Evolutionary conservation across 495 filamentous ascomycete genomes (phyloP).

Genomic region (Penicillium simplicissimum): DNA sequence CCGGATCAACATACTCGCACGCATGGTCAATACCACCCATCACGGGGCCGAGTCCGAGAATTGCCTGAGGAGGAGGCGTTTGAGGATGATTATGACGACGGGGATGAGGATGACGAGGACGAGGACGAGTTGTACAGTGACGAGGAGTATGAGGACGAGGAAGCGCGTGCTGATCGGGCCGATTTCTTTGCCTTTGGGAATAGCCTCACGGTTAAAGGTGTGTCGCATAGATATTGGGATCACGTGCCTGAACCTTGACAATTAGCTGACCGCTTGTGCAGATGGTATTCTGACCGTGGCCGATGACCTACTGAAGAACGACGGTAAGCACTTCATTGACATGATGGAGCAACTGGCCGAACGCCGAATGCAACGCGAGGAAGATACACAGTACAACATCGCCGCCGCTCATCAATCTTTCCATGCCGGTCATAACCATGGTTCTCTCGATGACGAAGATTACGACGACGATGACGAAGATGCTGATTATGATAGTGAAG

Average conservation of each 20-base stretch:
- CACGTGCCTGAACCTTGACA: conserved; percentile 22
- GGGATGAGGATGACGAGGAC: conserved; percentile 49
- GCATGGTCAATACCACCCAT: conserved; percentile 52
- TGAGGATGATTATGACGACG: conserved; percentile 54
- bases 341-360: conserved; percentile 99
- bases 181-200: conserved; percentile 98
- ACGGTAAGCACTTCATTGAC: conserved; percentile 99
- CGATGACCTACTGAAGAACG: conserved; percentile 97
- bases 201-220: conserved; percentile 95
- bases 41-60: conserved; percentile 58
- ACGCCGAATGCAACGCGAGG: conserved; percentile 93
- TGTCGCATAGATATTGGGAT: conserved; percentile 25
- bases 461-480: conserved; percentile 78
- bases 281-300: conserved; percentile 98
- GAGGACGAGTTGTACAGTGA: conserved; percentile 56
- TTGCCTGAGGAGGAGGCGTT: conserved; percentile 65
- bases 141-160: conserved; percentile 54
- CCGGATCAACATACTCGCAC: conserved; percentile 46
- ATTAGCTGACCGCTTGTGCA: conserved; percentile 48
- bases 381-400: conserved; percentile 75
- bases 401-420: conserved; percentile 59
- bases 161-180: conserved; percentile 52
- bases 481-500: conserved; percentile 85
- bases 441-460: conserved; percentile 70
- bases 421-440: conserved; percentile 63